Conservation (phyloP, 75 land plant genomes). For the Isoetes taiwanensis region DNA sequence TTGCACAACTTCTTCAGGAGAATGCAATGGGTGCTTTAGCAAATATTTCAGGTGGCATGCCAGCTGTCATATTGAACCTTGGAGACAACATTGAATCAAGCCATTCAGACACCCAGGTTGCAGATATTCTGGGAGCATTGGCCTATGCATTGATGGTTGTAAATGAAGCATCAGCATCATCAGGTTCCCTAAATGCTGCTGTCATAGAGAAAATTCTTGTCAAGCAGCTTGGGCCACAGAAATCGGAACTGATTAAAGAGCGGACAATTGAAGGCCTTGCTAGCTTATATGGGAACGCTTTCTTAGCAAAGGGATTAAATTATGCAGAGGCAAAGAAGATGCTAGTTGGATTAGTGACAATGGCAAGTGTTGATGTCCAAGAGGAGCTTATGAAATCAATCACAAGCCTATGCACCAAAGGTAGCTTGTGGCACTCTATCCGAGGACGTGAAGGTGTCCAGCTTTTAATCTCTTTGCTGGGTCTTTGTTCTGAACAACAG, state of each 20-base stretch:
- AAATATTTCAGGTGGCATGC: constrained; percentile 82
- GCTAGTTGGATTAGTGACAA: constrained; percentile 87
- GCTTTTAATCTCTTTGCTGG: constrained; percentile 87
- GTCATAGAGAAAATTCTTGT: constrained; percentile 60
- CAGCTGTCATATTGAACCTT: constrained; percentile 75
- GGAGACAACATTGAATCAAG: constrained; percentile 71
- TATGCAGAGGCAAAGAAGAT: constrained; percentile 81
- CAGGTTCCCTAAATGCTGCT: constrained; percentile 49
- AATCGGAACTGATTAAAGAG: constrained; percentile 58
- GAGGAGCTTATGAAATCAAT: constrained; percentile 68
- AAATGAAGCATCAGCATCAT: constrained; percentile 42
- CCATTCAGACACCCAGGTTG: constrained; percentile 49
- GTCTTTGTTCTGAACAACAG: constrained; percentile 89
- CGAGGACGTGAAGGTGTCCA: constrained; percentile 96
- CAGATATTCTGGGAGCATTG: constrained; percentile 85
- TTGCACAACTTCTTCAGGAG: constrained; percentile 89
- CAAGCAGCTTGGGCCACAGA: constrained; percentile 48
- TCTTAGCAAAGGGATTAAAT: constrained; percentile 34
- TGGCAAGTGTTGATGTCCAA: constrained; percentile 74
- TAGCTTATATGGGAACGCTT: constrained; percentile 77
- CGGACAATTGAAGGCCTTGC: constrained; percentile 86
- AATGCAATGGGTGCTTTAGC: constrained; percentile 97
- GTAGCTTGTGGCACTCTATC: constrained; percentile 72
- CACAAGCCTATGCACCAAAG: constrained; percentile 42
- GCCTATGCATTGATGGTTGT: constrained; percentile 93